Conservation (phyloP, 768 basidiomycete genomes). For the Podaxis pistillaris region DNA sequence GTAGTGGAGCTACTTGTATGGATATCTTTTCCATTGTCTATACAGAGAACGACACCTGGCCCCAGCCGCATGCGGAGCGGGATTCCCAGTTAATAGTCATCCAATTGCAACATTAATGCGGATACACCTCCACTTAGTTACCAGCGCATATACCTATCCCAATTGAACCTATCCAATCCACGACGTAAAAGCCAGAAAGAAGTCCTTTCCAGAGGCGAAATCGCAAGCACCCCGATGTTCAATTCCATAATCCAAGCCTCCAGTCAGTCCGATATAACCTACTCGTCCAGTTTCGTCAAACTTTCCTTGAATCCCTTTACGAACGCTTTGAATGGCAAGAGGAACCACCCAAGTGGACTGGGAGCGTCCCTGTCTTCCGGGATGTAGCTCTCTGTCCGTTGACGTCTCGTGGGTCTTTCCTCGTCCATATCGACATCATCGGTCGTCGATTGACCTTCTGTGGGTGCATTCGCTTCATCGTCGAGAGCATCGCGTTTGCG, state of each 20-base stretch:
- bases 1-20: not conserved
- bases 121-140: not conserved
- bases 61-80: not conserved
- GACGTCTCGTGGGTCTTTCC: conserved; percentile 48
- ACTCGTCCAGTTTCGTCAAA: conserved; percentile 25
- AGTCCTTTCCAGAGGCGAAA: not conserved
- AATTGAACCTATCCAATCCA: not conserved
- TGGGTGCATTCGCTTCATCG: conserved; percentile 24
- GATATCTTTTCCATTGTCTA: not conserved
- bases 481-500: conserved; percentile 51
- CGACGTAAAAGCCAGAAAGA: not conserved
- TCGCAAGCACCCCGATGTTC: not conserved
- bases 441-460: conserved; percentile 17
- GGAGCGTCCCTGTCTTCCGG: conserved; percentile 44
- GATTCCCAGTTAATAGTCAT: not conserved
- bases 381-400: conserved; percentile 45
- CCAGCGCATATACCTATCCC: not conserved
- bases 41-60: no score
- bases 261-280: not conserved
- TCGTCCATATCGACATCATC: conserved; percentile 21
- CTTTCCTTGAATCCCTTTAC: conserved; percentile 68
- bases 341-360: conserved; percentile 55
- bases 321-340: conserved; percentile 63
- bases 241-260: not conserved
- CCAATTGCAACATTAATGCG: not conserved